Percentiles rank a stretch among this genome's conserved stretches.
phyloP scores from a whole-genome alignment of 1,284 basidiomycete species.

The Apiotrichum akiyoshidainum region DNA sequence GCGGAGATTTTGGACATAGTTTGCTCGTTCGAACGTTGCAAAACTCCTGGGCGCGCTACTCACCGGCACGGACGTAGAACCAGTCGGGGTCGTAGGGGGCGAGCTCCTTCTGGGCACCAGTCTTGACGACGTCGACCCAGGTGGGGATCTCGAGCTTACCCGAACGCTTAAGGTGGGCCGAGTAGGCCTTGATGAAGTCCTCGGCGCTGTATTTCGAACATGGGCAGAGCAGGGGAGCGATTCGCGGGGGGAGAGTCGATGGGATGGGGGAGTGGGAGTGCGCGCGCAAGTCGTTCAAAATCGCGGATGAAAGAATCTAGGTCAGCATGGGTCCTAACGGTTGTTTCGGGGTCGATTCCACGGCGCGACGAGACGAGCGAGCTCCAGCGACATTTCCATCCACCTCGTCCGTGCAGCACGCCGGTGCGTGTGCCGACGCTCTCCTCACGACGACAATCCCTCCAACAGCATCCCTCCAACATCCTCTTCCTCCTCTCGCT shows the following conservation, averaged over 20 bases:
- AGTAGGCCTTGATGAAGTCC: conserved; percentile 75
- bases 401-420: too few species aligned
- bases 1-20: not conserved
- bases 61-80: conserved; percentile 98
- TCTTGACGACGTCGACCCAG: conserved; percentile 99
- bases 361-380: not conserved
- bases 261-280: not conserved
- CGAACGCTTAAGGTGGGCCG: conserved; percentile 69
- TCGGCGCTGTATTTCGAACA: conserved; percentile 52
- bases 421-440: too few species aligned
- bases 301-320: conserved; percentile 3
- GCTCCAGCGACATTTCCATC: not conserved
- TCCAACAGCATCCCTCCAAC: too few species aligned
- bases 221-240: too few species aligned
- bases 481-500: not conserved
- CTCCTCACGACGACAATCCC: too few species aligned
- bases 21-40: not conserved
- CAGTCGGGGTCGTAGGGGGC: conserved; percentile 99
- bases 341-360: not conserved
- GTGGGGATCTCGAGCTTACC: conserved; percentile 87
- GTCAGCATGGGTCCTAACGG: conserved; percentile 7
- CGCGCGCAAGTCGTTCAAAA: not conserved
- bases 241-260: not conserved
- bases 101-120: conserved; percentile 95
- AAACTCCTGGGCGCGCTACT: conserved; percentile 40